A percentile compares a stretch with the other conserved stretches of the same genome.
Conservation (phyloP, 345 rosid genomes). For the Durio zibethinus region DNA sequence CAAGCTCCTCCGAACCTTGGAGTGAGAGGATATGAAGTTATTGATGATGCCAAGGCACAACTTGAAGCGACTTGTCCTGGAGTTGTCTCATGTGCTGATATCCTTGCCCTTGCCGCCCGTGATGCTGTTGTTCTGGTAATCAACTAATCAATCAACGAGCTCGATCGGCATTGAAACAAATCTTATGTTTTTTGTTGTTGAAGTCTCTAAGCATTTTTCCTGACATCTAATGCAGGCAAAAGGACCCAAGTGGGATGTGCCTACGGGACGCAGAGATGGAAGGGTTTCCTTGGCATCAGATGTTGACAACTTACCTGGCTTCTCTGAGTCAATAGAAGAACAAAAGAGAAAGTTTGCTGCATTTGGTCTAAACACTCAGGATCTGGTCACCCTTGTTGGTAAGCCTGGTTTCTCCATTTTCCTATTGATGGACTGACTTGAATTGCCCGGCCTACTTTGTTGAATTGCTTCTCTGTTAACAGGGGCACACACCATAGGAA, state of each 20-base stretch:
- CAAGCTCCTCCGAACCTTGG: conserved; percentile 45
- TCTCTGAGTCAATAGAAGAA: conserved; percentile 26
- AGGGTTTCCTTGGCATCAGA: conserved; percentile 43
- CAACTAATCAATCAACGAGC: not conserved
- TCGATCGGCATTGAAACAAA: not conserved
- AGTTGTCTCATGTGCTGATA: conserved; percentile 60
- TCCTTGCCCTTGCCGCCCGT: conserved; percentile 50
- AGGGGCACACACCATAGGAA: conserved; percentile 70
- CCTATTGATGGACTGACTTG: not conserved
- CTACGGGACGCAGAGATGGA: conserved; percentile 57
- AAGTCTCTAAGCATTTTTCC: not conserved
- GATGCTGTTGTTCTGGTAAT: conserved; percentile 58
- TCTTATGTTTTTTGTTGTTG: not conserved
- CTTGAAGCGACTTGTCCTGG: conserved; percentile 48
- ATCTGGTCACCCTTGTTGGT: conserved; percentile 59
- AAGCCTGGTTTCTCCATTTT: not conserved
- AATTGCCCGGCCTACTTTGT: no score
- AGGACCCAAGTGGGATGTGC: conserved; percentile 44
- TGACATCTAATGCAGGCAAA: conserved; percentile 30
- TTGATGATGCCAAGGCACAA: conserved; percentile 50
- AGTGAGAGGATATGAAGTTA: conserved; percentile 41
- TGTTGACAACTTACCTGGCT: conserved; percentile 35
- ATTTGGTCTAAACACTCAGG: conserved; percentile 36
- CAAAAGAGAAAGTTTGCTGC: conserved; percentile 15
- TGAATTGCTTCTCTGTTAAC: not conserved